Base-by-base conservation (phyloP, 345 rosid genomes). In the Salix udensis region DNA sequence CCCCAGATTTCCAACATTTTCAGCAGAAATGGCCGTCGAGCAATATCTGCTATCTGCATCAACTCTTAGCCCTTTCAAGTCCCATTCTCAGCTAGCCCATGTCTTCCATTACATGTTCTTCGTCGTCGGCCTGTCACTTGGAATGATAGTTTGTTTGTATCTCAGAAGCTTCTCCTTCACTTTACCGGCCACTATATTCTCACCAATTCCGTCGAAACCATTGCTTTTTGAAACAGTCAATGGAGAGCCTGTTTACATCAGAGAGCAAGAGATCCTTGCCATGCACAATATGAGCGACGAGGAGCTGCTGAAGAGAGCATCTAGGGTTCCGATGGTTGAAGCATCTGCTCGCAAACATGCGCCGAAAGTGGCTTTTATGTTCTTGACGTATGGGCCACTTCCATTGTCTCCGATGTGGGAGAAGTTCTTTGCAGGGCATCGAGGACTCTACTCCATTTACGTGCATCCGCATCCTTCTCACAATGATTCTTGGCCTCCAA, bases 121-220 rank as follows among this genome's bases (percentile, higher is more conserved):
- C 39, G 19, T 86, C 46, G 69, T 66, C 31, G 90, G 91, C 67
- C 66, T 89, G 4, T 86, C 89, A 24, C 1, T 87, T 8, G 91
- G 88, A 42, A 72, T 79, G 79, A 2, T 89, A 18, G 67, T 82
- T 37, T 80, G 74, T 78, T 82, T 81, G 23, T 84, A 81, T 62
- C 74, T 84, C 18, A 85, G 71, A 74, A 71, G 67, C 82, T 67
- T 78, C 70, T 65, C 74, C 2, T 65, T 78, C 61, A 7, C 31
- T 66, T 70, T 67, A 23, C 77, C 53, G 34, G 30, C 31, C 42
- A 34, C 73, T 50, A 7, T 61, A 4, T 31, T 39, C 15, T 53
- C 53, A 1, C 48, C 55, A 2, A 0, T 19, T 9, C 73, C 28
- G 26, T 31, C 30, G 34, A 53, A 16, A 2, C 60, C 26, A 2